Conservation (phyloP, 2,329 filamentous ascomycete genomes). For the Epichloe uncinata region DNA sequence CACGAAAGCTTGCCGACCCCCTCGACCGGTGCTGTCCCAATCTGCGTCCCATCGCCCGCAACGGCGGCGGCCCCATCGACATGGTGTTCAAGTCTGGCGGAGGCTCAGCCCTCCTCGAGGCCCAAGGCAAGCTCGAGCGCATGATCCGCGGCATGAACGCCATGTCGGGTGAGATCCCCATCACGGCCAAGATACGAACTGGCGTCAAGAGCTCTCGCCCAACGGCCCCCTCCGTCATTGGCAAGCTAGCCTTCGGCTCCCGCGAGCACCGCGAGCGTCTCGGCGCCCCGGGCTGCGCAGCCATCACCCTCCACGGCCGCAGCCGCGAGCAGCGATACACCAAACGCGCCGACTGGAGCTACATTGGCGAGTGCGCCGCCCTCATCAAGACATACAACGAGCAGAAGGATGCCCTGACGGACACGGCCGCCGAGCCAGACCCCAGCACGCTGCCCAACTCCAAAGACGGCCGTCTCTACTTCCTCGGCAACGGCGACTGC, state of each 20-base stretch:
- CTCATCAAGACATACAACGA: slow-evolving; percentile 71
- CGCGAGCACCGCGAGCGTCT: slow-evolving; percentile 55
- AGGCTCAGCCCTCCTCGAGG: too few species aligned
- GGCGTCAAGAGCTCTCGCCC: slow-evolving; percentile 71
- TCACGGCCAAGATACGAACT: too few species aligned
- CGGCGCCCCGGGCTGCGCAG: slow-evolving; percentile 74
- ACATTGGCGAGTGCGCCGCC: slow-evolving; percentile 80
- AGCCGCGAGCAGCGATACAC: slow-evolving; percentile 93
- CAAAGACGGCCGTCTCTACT: slow-evolving; percentile 61
- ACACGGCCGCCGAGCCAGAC: slow-evolving; percentile 70
- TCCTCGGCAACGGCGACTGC: slow-evolving; percentile 93
- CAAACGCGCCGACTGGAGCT: slow-evolving; percentile 82
- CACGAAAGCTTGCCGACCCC: too few species aligned
- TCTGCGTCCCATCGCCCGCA: too few species aligned
- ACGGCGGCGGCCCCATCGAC: too few species aligned
- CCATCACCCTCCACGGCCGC: slow-evolving; percentile 89
- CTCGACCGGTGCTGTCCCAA: too few species aligned
- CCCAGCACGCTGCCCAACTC: slow-evolving; percentile 55
- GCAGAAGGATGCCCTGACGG: slow-evolving; percentile 49
- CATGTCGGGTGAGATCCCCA: too few species aligned
- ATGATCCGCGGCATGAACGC: too few species aligned
- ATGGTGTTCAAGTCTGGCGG: too few species aligned
- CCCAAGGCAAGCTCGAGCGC: too few species aligned
- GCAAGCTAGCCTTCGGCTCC: slow-evolving; percentile 70
- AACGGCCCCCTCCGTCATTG: slow-evolving; percentile 67